Conservation (phyloP, 176 grass and related monocot species). For the Metroxylon sagu region DNA sequence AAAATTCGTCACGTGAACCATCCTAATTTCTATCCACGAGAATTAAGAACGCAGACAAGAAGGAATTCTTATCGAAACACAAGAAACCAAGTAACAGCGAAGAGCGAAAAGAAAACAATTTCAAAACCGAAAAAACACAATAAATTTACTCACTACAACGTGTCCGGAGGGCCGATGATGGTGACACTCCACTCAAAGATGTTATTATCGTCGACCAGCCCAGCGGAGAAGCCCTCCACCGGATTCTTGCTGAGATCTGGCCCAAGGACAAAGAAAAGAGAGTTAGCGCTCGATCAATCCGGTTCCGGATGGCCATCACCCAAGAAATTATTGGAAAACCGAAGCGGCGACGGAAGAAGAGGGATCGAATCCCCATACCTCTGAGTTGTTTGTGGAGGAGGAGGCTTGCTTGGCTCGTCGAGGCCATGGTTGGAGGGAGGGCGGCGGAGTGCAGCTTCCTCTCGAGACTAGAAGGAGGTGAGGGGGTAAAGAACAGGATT, state of each 20-base stretch:
- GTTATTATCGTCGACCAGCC: constrained; percentile 22
- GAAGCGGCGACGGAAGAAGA: neutral
- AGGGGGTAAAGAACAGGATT: no score
- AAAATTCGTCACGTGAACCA: no score
- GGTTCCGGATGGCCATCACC: no score
- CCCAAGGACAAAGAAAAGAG: neutral
- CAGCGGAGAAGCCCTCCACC: constrained; percentile 31
- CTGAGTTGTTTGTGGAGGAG: constrained; percentile 29
- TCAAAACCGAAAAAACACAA: neutral
- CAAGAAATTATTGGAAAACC: neutral
- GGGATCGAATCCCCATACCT: constrained; percentile 8
- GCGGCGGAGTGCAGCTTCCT: neutral
- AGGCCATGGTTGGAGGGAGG: neutral
- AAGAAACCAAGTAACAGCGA: neutral
- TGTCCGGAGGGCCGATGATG: constrained; percentile 28
- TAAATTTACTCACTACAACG: constrained; percentile 21
- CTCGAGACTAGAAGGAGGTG: no score
- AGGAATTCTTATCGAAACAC: no score
- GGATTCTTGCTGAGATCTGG: constrained; percentile 26
- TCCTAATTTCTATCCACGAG: no score
- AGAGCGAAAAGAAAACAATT: neutral
- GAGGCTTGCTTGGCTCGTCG: constrained; percentile 27
- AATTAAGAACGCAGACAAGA: no score
- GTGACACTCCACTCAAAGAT: constrained; percentile 36
- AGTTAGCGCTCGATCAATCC: no score